Conservation (phyloP, 2,329 filamentous ascomycete genomes). For the Periconia sp. region DNA sequence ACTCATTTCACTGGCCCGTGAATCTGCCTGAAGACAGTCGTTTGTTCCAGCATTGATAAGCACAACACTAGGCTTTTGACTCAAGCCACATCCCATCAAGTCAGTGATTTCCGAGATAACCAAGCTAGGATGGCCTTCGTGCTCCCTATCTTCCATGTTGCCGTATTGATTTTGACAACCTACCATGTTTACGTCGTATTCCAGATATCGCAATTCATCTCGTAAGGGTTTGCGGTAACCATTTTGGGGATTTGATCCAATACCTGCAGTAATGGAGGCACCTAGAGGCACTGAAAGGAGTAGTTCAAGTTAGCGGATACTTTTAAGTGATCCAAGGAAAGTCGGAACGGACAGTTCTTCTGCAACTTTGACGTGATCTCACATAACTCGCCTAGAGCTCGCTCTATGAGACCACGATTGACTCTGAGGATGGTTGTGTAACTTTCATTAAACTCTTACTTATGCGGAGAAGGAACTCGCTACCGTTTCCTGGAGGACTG, state of each 20-base stretch:
- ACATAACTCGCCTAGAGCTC: no score
- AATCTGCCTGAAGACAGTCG: slow-evolving; percentile 8
- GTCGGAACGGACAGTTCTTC: no score
- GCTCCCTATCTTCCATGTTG: slow-evolving; percentile 14
- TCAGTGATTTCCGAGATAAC: slow-evolving; percentile 4
- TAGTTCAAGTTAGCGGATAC: no score
- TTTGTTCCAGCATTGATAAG: slow-evolving; percentile 21
- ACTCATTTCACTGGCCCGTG: background rate
- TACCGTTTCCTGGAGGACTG: no score
- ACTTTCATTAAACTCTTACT: no score
- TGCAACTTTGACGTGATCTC: no score
- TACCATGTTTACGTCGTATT: slow-evolving; percentile 17
- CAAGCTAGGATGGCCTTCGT: slow-evolving; percentile 17
- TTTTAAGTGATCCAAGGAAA: no score
- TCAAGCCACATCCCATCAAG: slow-evolving; percentile 1
- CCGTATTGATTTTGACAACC: slow-evolving; percentile 10
- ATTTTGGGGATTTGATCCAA: background rate
- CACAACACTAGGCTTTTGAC: slow-evolving; percentile 18
- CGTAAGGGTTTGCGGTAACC: slow-evolving; percentile 18
- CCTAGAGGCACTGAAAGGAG: slow-evolving; percentile 20
- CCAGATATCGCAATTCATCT: slow-evolving; percentile 12
- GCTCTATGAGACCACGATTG: no score
- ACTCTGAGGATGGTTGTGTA: no score
- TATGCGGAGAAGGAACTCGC: no score
- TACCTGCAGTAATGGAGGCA: slow-evolving; percentile 16